Conservation (phyloP, 164 flowering plant genomes). For the Sedum album region DNA sequence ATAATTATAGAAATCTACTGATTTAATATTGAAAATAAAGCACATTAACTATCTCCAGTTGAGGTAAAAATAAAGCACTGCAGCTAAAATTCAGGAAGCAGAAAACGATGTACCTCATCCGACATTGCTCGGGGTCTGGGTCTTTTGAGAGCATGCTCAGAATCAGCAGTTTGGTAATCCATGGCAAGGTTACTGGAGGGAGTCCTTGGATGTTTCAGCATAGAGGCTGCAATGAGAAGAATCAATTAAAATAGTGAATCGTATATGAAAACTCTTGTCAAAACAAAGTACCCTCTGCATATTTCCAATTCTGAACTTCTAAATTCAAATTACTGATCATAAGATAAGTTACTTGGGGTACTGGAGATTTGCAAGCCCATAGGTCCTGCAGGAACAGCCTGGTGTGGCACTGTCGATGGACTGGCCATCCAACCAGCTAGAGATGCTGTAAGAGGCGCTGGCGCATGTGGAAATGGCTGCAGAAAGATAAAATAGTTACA, state of each 20-base stretch:
- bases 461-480: constrained; percentile 21
- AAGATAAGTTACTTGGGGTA: constrained; percentile 11
- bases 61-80: background rate
- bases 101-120: constrained; percentile 12
- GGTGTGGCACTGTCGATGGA: constrained; percentile 15
- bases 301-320: background rate
- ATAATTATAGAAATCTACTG: background rate
- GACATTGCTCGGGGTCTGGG: constrained; percentile 19
- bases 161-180: constrained; percentile 24
- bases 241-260: background rate
- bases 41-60: background rate
- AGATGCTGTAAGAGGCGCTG: constrained; percentile 17
- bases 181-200: constrained; percentile 16
- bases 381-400: constrained; percentile 14
- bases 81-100: background rate
- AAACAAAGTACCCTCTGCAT: background rate
- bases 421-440: constrained; percentile 22
- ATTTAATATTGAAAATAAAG: background rate
- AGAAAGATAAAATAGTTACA: too few species aligned
- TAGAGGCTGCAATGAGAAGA: constrained; percentile 11
- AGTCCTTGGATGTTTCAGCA: constrained; percentile 21
- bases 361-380: constrained; percentile 14
- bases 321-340: too few species aligned
- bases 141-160: constrained; percentile 22
- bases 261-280: background rate